phyloP scores from a whole-genome alignment of 441 rosid species.

The Croton setiger region DNA sequence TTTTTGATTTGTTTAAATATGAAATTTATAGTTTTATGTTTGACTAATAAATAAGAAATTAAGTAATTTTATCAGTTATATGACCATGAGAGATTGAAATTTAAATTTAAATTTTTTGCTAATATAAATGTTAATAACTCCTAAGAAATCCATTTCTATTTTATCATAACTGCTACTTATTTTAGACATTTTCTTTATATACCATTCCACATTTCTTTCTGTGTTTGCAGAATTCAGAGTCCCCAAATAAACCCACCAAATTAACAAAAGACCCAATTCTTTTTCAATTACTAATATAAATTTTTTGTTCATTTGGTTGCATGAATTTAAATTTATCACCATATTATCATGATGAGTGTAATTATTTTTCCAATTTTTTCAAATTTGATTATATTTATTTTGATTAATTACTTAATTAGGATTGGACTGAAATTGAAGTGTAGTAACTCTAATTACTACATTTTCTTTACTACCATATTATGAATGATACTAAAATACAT shows the following conservation, averaged over 20 bases:
- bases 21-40: too few relatives aligned
- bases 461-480: neutral
- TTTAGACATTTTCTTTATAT: constrained; percentile 3
- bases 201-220: constrained; percentile 7
- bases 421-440: too few relatives aligned
- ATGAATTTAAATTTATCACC: too few relatives aligned
- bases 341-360: too few relatives aligned
- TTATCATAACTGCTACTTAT: neutral
- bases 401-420: too few relatives aligned
- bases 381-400: too few relatives aligned
- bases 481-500: neutral
- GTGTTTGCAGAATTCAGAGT: neutral
- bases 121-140: constrained; percentile 1
- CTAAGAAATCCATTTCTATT: neutral
- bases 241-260: neutral
- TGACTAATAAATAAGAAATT: too few relatives aligned
- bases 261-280: neutral
- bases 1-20: too few relatives aligned
- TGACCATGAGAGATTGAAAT: too few relatives aligned
- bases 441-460: constrained; percentile 8
- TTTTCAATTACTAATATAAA: neutral
- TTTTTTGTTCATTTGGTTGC: too few relatives aligned
- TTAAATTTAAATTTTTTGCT: neutral
- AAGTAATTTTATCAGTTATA: too few relatives aligned
- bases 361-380: too few relatives aligned